A percentile compares a stretch with the other conserved stretches of the same genome.
Evolutionary conservation across 1,284 basidiomycete species (phyloP).

Genomic region (Malassezia obtusa): DNA sequence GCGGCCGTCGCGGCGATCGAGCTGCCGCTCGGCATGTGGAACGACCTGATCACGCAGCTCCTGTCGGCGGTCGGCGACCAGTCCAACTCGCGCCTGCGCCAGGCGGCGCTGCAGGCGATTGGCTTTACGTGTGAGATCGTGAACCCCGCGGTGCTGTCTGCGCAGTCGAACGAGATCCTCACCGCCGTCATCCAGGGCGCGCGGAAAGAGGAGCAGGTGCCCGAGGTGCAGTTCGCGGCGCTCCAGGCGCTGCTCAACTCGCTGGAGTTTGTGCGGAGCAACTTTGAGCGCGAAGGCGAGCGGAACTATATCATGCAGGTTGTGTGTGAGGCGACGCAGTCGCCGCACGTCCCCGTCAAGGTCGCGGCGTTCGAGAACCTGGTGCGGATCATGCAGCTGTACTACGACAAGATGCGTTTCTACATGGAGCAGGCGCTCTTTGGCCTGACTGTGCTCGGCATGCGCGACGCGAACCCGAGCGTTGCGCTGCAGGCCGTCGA

Average conservation of each 20-base stretch:
- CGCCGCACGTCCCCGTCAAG: conserved; percentile 60
- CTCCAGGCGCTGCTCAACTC: conserved; percentile 90
- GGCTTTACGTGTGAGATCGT: conserved; percentile 95
- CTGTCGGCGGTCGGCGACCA: conserved; percentile 75
- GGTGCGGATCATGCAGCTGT: conserved; percentile 91
- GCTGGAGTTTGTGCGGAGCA: conserved; percentile 91
- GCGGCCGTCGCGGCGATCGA: conserved; percentile 88
- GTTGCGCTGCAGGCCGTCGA: conserved; percentile 95
- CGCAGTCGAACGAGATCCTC: conserved; percentile 91
- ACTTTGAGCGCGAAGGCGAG: conserved; percentile 79
- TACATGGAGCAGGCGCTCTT: conserved; percentile 99
- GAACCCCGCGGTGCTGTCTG: conserved; percentile 62
- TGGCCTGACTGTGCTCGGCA: conserved; percentile 93
- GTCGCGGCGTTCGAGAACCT: conserved; percentile 69
- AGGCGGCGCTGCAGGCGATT: conserved; percentile 85
- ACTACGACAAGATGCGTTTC: conserved; percentile 98
- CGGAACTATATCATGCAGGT: conserved; percentile 99
- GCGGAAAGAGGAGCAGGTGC: conserved; percentile 76
- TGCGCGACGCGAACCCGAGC: conserved; percentile 82
- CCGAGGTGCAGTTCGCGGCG: conserved; percentile 88
- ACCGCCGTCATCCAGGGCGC: conserved; percentile 98
- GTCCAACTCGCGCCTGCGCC: conserved; percentile 66
- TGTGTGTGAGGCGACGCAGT: conserved; percentile 94
- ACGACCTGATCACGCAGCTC: conserved; percentile 75
- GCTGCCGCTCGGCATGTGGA: conserved; percentile 77